A percentile compares a stretch with the other conserved stretches of the same genome.
Evolutionary conservation across 768 basidiomycete species (phyloP).

Genomic region (Pleurotus platypus): DNA sequence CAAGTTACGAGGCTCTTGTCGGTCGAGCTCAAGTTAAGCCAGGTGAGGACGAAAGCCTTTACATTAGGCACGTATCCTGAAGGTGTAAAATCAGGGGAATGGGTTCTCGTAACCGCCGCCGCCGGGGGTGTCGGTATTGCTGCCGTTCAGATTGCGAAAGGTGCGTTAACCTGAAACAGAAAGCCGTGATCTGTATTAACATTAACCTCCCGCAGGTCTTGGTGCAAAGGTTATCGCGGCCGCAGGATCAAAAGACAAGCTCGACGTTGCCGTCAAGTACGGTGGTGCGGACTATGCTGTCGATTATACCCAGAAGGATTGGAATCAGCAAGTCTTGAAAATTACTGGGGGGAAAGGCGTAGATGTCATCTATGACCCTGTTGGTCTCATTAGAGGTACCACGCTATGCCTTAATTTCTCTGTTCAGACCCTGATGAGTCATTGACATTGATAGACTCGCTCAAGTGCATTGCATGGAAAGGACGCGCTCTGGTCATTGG

Average conservation of each 20-base stretch:
- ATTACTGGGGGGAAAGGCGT: slow-evolving; percentile 85
- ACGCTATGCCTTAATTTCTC: background rate
- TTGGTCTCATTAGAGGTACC: slow-evolving; percentile 70
- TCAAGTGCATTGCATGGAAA: slow-evolving; percentile 95
- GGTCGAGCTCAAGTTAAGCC: slow-evolving; percentile 77
- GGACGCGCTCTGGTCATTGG: slow-evolving; percentile 92
- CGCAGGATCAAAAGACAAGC: slow-evolving; percentile 74
- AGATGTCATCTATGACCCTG: slow-evolving; percentile 84
- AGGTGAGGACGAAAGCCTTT: slow-evolving; percentile 37
- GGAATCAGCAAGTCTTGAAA: slow-evolving; percentile 88
- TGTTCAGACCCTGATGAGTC: background rate
- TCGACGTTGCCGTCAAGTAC: slow-evolving; percentile 68
- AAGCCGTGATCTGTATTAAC: too few relatives aligned
- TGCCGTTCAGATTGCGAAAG: slow-evolving; percentile 92
- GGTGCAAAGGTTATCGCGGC: slow-evolving; percentile 96
- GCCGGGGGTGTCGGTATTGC: slow-evolving; percentile 94
- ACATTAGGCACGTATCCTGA: background rate
- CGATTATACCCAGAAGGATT: slow-evolving; percentile 73
- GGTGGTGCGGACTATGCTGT: slow-evolving; percentile 84
- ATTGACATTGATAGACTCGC: slow-evolving; percentile 46
- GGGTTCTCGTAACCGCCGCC: slow-evolving; percentile 91
- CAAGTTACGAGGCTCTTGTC: slow-evolving; percentile 88
- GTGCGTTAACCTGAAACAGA: slow-evolving; percentile 29
- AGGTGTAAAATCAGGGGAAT: slow-evolving; percentile 56
- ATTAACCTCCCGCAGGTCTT: slow-evolving; percentile 44